Evolutionary conservation across 129 eudicot genomes (phyloP).

Genomic region (Tagetes patula): DNA sequence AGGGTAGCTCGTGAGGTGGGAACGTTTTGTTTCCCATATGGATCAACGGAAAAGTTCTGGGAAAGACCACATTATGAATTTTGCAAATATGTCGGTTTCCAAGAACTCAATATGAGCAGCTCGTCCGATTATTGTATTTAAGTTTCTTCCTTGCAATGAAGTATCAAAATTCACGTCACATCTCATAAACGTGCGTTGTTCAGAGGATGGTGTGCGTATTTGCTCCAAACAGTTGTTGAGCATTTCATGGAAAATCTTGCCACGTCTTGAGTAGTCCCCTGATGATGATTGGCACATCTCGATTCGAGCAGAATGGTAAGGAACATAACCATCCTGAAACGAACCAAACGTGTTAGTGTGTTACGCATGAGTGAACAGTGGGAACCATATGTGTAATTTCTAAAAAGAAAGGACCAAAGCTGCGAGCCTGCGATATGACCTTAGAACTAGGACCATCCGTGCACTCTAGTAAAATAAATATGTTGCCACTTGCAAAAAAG

Average conservation of each 20-base stretch:
- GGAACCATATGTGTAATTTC: neutral
- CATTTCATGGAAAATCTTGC: conserved; percentile 82
- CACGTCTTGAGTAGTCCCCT: conserved; percentile 75
- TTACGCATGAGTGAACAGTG: neutral
- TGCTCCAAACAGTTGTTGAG: conserved; percentile 85
- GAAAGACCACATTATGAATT: conserved; percentile 95
- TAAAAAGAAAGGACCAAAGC: neutral
- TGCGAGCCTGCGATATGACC: neutral
- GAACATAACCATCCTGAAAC: conserved; percentile 93
- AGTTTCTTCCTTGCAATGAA: conserved; percentile 76
- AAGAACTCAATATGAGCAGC: conserved; percentile 98
- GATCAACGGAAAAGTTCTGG: conserved; percentile 75
- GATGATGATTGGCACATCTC: conserved; percentile 90
- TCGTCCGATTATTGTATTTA: conserved; percentile 87
- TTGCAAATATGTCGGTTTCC: conserved; percentile 84
- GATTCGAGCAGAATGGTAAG: conserved; percentile 93
- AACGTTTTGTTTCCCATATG: neutral
- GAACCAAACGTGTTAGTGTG: neutral
- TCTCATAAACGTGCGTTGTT: conserved; percentile 80
- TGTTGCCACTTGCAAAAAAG: neutral
- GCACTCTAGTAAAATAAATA: neutral
- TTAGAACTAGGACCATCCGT: neutral
- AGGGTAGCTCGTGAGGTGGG: conserved; percentile 14
- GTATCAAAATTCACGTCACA: conserved; percentile 92
- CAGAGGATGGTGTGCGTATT: conserved; percentile 76